phyloP scores from a whole-genome alignment of 805 yeast genomes.

The Wickerhamiella spandovensis region DNA sequence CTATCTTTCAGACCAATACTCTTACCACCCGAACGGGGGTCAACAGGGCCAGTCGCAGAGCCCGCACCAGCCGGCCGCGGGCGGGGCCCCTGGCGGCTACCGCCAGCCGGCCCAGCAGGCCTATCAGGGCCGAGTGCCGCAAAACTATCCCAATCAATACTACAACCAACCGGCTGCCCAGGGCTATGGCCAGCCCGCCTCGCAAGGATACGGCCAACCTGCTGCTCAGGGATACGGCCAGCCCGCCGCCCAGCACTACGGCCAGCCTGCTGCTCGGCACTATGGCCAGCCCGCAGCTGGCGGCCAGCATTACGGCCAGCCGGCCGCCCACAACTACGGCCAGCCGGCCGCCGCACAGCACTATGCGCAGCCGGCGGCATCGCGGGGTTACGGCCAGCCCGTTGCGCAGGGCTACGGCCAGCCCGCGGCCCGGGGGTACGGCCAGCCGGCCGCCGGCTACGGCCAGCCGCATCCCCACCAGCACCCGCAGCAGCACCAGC shows the following conservation, averaged over 20 bases:
- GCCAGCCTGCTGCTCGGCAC: conserved; percentile 5
- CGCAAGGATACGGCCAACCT: conserved; percentile 6
- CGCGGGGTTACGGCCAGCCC: conserved; percentile 5
- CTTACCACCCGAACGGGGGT: conserved; percentile 3
- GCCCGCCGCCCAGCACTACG: conserved; percentile 3
- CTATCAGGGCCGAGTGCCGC: background rate
- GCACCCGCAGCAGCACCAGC: background rate
- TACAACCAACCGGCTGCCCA: conserved; percentile 6
- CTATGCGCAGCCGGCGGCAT: conserved; percentile 6
- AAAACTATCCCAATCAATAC: background rate
- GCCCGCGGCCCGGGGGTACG: conserved; percentile 3
- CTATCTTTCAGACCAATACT: conserved; percentile 7
- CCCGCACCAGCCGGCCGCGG: background rate
- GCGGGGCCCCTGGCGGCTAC: background rate
- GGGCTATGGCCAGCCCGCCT: conserved; percentile 5
- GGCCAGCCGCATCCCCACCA: background rate
- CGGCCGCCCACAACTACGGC: conserved; percentile 1
- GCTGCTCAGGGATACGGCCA: conserved; percentile 3
- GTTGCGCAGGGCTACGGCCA: conserved; percentile 7
- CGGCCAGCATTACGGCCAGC: conserved; percentile 4
- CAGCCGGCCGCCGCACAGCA: conserved; percentile 6
- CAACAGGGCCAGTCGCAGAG: background rate
- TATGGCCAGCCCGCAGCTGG: conserved; percentile 3
- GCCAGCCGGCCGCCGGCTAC: conserved; percentile 5
- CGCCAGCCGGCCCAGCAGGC: background rate